Evolutionary conservation across 2,329 filamentous ascomycete species (phyloP).

Genomic region (Talaromyces rugulosus): DNA sequence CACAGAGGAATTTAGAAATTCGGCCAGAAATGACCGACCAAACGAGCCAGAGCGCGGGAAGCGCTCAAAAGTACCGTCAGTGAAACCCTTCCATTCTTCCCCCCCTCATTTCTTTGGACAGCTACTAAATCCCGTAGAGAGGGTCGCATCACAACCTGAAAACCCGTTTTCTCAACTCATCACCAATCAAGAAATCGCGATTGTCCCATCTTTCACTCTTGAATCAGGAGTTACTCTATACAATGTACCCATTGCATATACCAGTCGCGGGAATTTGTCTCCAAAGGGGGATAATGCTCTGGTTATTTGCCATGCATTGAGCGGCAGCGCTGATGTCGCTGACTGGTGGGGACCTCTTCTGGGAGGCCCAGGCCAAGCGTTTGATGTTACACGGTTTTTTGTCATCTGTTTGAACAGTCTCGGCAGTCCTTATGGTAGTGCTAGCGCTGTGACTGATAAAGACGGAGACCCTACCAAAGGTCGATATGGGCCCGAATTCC

Average conservation of each 20-base stretch:
- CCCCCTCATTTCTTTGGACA: conserved; percentile 15
- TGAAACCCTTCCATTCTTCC: neutral
- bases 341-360: conserved; percentile 57
- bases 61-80: conserved; percentile 12
- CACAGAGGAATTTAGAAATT: neutral
- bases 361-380: conserved; percentile 49
- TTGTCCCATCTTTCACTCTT: conserved; percentile 84
- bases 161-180: conserved; percentile 88
- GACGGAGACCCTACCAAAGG: conserved; percentile 71
- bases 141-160: conserved; percentile 65
- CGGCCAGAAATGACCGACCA: neutral
- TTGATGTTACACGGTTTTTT: conserved; percentile 51
- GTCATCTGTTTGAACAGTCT: conserved; percentile 53
- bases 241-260: conserved; percentile 68
- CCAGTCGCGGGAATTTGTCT: conserved; percentile 56
- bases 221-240: conserved; percentile 82
- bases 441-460: conserved; percentile 66
- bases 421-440: conserved; percentile 53
- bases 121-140: conserved; percentile 56
- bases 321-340: conserved; percentile 52
- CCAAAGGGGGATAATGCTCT: conserved; percentile 57
- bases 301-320: conserved; percentile 56
- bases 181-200: conserved; percentile 78
- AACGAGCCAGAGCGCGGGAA: neutral
- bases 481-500: conserved; percentile 91